phyloP scores from a whole-genome alignment of 1,284 basidiomycete genomes.

The Ustilago hordei region DNA sequence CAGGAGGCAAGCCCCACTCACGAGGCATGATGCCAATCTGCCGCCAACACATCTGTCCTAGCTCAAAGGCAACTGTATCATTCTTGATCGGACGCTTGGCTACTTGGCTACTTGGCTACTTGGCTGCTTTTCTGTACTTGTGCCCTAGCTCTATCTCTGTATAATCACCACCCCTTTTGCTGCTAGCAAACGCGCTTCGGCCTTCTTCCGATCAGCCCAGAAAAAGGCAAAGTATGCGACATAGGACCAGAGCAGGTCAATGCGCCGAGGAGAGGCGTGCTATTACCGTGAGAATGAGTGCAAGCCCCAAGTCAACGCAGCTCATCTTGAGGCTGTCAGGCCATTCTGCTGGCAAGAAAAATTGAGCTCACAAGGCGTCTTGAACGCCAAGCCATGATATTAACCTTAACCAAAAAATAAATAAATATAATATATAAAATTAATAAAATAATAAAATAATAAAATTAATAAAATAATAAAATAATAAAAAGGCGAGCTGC shows the following conservation, averaged over 20 bases:
- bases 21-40: slow-evolving; percentile 9
- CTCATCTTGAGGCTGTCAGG: background rate
- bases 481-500: slow-evolving; percentile 4
- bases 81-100: background rate
- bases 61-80: background rate
- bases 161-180: background rate
- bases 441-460: no score
- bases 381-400: slow-evolving; percentile 1
- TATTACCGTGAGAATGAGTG: background rate
- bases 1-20: slow-evolving; percentile 23
- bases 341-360: background rate
- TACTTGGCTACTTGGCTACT: background rate
- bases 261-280: background rate
- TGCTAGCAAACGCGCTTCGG: background rate
- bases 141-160: slow-evolving; percentile 1
- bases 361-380: background rate
- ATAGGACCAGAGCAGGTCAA: background rate
- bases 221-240: background rate
- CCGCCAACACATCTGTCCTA: background rate
- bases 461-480: no score
- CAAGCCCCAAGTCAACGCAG: background rate
- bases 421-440: no score
- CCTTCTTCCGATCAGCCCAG: background rate
- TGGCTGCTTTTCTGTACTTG: slow-evolving; percentile 1
- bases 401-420: no score